Percentiles rank a stretch among this genome's conserved stretches.
phyloP scores from a whole-genome alignment of 176 grass and related monocot genomes.

The Musa itinerans region DNA sequence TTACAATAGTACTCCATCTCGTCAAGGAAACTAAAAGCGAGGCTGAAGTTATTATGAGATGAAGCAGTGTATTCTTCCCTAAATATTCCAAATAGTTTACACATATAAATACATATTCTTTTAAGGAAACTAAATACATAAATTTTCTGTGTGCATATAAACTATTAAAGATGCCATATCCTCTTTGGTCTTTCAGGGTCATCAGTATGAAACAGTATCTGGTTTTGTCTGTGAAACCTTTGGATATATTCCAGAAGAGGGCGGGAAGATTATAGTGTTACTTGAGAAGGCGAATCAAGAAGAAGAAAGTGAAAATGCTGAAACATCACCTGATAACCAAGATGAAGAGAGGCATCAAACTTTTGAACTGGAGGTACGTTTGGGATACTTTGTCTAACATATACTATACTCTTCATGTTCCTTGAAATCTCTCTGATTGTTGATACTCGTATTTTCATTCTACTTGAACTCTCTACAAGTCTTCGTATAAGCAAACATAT shows the following conservation, averaged over 20 bases:
- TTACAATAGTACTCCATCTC: no score
- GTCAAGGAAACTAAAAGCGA: no score
- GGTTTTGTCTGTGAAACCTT: slow-evolving; percentile 95
- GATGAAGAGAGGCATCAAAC: slow-evolving; percentile 51
- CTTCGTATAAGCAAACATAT: neutral
- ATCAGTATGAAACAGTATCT: slow-evolving; percentile 89
- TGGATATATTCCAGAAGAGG: slow-evolving; percentile 90
- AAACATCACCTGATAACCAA: slow-evolving; percentile 50
- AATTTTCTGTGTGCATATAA: no score
- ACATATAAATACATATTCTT: neutral
- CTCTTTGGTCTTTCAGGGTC: slow-evolving; percentile 36
- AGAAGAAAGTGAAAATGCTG: slow-evolving; percentile 48
- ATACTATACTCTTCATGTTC: neutral
- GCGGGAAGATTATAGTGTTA: slow-evolving; percentile 65
- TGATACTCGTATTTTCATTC: neutral
- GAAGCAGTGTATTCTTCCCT: slow-evolving; percentile 9
- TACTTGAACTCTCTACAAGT: neutral
- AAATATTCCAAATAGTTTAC: neutral
- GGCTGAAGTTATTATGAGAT: no score
- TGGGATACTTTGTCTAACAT: neutral
- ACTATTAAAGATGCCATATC: neutral
- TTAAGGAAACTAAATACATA: no score
- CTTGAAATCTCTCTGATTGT: neutral
- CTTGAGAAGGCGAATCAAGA: slow-evolving; percentile 61
- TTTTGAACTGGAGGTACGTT: slow-evolving; percentile 85